phyloP scores from a whole-genome alignment of 2,329 filamentous ascomycete genomes.

The Aspergillus calidoustus region DNA sequence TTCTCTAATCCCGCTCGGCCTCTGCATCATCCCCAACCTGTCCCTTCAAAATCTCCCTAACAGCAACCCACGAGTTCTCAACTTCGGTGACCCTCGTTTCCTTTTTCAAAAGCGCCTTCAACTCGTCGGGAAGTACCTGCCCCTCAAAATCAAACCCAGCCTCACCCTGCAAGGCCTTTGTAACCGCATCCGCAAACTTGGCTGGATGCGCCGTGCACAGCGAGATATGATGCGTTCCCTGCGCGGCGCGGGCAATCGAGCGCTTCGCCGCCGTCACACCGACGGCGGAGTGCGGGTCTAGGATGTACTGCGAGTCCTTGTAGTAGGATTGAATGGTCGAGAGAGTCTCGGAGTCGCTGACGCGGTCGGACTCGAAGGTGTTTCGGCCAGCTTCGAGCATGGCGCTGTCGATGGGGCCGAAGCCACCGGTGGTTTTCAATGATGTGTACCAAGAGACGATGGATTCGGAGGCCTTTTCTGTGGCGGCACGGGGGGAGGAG shows the following conservation, averaged over 20 bases:
- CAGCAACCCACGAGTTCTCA: slow-evolving; percentile 69
- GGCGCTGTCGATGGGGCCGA: slow-evolving; percentile 8
- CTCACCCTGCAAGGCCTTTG: slow-evolving; percentile 73
- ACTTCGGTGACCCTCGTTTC: slow-evolving; percentile 74
- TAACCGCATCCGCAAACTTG: slow-evolving; percentile 88
- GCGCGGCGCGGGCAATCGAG: slow-evolving; percentile 61
- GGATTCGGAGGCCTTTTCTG: slow-evolving; percentile 15
- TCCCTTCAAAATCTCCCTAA: slow-evolving; percentile 72
- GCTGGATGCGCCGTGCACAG: slow-evolving; percentile 94
- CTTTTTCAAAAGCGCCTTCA: slow-evolving; percentile 76
- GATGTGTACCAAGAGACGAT: slow-evolving; percentile 17
- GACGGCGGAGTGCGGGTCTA: slow-evolving; percentile 92
- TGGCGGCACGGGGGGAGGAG: slow-evolving; percentile 63
- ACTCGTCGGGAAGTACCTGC: slow-evolving; percentile 79
- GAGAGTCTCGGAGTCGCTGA: slow-evolving; percentile 68
- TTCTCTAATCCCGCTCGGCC: slow-evolving; percentile 56
- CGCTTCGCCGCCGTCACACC: slow-evolving; percentile 77
- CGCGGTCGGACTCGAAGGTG: slow-evolving; percentile 80
- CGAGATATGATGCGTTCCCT: slow-evolving; percentile 70
- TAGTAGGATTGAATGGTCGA: slow-evolving; percentile 67
- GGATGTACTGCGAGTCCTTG: slow-evolving; percentile 66
- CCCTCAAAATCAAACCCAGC: slow-evolving; percentile 73
- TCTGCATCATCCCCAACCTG: slow-evolving; percentile 50
- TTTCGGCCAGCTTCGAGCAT: slow-evolving; percentile 62
- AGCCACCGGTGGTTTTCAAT: neutral